phyloP scores from a whole-genome alignment of 2,329 filamentous ascomycete species.

The Trichoderma sp. region DNA sequence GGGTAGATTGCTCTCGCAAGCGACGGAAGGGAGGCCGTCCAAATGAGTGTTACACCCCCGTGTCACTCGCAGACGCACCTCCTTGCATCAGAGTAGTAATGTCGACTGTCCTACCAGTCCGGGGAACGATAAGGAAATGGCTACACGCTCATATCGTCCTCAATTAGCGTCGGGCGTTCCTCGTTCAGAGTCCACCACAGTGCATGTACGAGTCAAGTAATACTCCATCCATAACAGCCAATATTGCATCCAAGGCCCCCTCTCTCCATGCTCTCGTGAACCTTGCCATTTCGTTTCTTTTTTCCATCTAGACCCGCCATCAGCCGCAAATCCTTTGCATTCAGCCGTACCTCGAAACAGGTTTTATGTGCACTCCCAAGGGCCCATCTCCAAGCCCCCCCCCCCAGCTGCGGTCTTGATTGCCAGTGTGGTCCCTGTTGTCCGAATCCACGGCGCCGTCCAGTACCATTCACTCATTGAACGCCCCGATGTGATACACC shows the following conservation, averaged over 20 bases:
- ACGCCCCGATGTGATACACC: not conserved
- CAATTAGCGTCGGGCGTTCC: not conserved
- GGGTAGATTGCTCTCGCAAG: not conserved
- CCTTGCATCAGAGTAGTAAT: not conserved
- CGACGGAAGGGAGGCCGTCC: not conserved
- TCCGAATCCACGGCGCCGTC: not conserved
- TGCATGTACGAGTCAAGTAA: not conserved
- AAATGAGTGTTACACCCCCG: not conserved
- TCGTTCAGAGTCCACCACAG: not conserved
- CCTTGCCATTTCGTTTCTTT: not conserved
- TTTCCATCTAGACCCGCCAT: not conserved
- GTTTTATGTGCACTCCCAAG: conserved; percentile 5
- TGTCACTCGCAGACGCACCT: not conserved
- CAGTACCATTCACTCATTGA: not conserved
- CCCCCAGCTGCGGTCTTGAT: not conserved
- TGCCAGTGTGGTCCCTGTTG: not conserved
- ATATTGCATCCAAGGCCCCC: not conserved
- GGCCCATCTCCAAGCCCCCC: not conserved
- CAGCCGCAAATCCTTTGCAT: conserved; percentile 2
- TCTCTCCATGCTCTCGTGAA: not conserved
- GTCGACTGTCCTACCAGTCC: not conserved
- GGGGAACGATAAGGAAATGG: not conserved
- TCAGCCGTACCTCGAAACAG: not conserved
- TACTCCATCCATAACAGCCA: not conserved
- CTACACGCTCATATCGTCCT: not conserved